Conservation (phyloP, 2,329 filamentous ascomycete species). For the Xylariaceae sp. region DNA sequence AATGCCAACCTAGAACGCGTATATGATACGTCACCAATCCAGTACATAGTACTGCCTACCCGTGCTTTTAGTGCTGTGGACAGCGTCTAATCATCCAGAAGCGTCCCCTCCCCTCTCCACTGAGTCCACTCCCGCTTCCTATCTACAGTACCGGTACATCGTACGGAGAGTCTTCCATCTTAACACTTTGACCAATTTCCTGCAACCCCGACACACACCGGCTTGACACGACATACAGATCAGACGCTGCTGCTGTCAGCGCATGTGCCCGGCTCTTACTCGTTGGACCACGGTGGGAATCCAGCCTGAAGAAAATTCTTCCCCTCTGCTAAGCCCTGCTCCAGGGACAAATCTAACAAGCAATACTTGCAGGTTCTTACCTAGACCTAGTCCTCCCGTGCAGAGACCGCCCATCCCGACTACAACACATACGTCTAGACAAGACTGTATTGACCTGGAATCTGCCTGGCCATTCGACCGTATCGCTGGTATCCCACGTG, state of each 20-base stretch:
- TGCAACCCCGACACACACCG: slow-evolving; percentile 11
- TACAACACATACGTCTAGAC: not conserved
- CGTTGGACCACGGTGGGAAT: slow-evolving; percentile 15
- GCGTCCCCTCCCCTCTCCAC: not conserved
- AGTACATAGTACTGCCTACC: not conserved
- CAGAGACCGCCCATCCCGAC: no score
- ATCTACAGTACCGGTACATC: not conserved
- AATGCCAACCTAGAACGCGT: not conserved
- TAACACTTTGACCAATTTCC: slow-evolving; percentile 16
- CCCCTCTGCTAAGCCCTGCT: not conserved
- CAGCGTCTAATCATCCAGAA: not conserved
- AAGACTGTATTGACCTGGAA: not conserved
- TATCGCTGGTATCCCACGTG: not conserved
- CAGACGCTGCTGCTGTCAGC: slow-evolving; percentile 16
- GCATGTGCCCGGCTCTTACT: slow-evolving; percentile 20
- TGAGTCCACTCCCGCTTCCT: not conserved
- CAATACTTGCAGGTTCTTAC: not conserved
- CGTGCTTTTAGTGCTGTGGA: not conserved
- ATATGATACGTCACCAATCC: not conserved
- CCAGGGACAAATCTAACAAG: not conserved
- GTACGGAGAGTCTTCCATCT: not conserved
- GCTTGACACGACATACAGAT: slow-evolving; percentile 18
- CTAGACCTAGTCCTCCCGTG: no score
- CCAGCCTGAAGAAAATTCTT: slow-evolving; percentile 10
- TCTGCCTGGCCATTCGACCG: not conserved